Base-by-base conservation (phyloP, 176 grass and related monocot genomes). In the Carex parvula region DNA sequence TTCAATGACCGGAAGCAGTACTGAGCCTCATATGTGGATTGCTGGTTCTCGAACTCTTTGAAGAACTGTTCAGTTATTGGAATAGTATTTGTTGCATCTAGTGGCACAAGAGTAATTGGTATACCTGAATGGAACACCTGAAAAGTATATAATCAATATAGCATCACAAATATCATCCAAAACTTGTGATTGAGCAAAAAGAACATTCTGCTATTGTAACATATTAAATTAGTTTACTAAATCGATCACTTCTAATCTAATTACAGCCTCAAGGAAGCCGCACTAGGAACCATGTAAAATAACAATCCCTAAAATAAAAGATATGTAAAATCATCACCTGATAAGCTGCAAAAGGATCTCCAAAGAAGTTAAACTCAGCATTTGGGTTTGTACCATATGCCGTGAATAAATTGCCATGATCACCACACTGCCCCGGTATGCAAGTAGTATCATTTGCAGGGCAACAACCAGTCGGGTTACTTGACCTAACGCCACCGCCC, bases 41-140 rank as follows among this genome's bases (percentile, higher is more conserved):
- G 91, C 33, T 66, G 81, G 66, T 53, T 70, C 62, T 94, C 48
- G 3, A 94, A 94, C 71, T 64, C 91, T 74, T 85, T 2, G 61
- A 98, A 98, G 74, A 98, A 94, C 0, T 94, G 69, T 69, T 98
- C 26, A 54, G 33, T 94, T 79, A 93, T 82, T 15, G 91, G 95
- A 79, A 91, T 98, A 17, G 95, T 94, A 85, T 94, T 98, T 46
- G 95, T 94, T 35, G 90, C 91, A 86, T 98, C 95, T 85, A 98
- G 92, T 80, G 95, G 95, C 64, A 98, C 79, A 30, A 98, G 91
- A 52, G 90, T 98, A 15, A 94, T 90, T 37, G 92, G 89, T 84
- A 94, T 94, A 71, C 92, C 91, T 41, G 91, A 91, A 86, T 98
- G 91, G 37, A 91, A 89, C 21, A 98, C 95, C 91, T 98, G 70